Evolutionary conservation across 2,329 filamentous ascomycete species (phyloP).

Genomic region (Penicillium sp.): DNA sequence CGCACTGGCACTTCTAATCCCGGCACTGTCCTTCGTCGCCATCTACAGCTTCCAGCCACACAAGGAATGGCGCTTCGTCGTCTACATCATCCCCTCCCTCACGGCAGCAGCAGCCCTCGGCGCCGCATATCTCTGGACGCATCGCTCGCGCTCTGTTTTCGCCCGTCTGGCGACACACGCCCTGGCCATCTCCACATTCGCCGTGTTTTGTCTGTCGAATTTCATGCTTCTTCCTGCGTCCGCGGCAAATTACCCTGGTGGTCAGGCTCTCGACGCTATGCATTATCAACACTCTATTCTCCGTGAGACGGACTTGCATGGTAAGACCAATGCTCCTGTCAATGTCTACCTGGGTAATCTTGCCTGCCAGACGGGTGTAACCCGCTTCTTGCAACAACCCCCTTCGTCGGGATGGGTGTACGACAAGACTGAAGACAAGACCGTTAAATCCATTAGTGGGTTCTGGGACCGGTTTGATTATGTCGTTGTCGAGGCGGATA

Average conservation of each 20-base stretch:
- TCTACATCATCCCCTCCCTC: slow-evolving; percentile 79
- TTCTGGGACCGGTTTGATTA: slow-evolving; percentile 63
- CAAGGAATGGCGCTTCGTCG: slow-evolving; percentile 93
- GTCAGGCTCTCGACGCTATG: slow-evolving; percentile 62
- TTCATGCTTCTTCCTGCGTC: slow-evolving; percentile 76
- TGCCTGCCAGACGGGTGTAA: slow-evolving; percentile 62
- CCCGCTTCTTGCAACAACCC: slow-evolving; percentile 54
- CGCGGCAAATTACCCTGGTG: slow-evolving; percentile 90
- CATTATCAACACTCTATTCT: slow-evolving; percentile 29
- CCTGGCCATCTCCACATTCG: slow-evolving; percentile 59
- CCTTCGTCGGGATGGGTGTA: slow-evolving; percentile 49
- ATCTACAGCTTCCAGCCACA: slow-evolving; percentile 88
- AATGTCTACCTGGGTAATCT: slow-evolving; percentile 58
- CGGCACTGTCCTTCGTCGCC: slow-evolving; percentile 68
- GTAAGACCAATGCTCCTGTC: not conserved
- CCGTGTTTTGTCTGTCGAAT: slow-evolving; percentile 59
- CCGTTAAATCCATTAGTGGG: slow-evolving; percentile 44
- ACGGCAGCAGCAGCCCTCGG: slow-evolving; percentile 74
- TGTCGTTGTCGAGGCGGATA: slow-evolving; percentile 50
- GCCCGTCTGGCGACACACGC: slow-evolving; percentile 55
- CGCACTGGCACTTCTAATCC: slow-evolving; percentile 57
- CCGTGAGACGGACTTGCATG: not conserved
- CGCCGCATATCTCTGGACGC: slow-evolving; percentile 67
- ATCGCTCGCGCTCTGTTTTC: slow-evolving; percentile 59
- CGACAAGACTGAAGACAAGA: slow-evolving; percentile 58